phyloP scores from a whole-genome alignment of 164 flowering plant species.

The Chimonanthus praecox region DNA sequence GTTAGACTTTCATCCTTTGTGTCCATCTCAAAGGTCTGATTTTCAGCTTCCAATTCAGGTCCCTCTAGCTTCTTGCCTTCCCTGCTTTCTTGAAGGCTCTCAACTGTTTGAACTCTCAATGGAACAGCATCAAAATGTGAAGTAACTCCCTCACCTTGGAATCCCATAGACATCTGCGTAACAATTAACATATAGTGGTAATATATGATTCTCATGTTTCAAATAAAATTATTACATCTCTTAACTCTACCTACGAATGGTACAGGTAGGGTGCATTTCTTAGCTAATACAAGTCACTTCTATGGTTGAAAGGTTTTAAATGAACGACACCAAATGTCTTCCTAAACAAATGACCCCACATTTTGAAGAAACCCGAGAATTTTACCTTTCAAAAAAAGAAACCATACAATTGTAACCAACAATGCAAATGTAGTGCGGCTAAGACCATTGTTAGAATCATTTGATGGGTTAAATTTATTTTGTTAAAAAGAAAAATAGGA shows the following conservation, averaged over 20 bases:
- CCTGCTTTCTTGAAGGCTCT: constrained; percentile 7
- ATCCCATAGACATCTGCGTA: neutral
- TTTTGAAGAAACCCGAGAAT: too few relatives aligned
- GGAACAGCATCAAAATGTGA: neutral
- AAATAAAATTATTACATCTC: too few relatives aligned
- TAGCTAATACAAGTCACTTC: neutral
- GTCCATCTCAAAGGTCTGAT: neutral
- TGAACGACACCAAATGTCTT: neutral
- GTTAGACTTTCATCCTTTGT: neutral
- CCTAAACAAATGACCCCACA: neutral
- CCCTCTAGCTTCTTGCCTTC: neutral
- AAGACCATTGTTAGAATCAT: too few relatives aligned
- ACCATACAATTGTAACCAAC: neutral
- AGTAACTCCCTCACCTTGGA: neutral
- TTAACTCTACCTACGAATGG: too few relatives aligned
- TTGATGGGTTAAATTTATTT: too few relatives aligned
- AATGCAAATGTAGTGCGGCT: too few relatives aligned
- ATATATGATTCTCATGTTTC: too few relatives aligned
- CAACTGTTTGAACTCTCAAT: neutral
- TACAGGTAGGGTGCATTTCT: neutral
- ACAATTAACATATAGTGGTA: too few relatives aligned
- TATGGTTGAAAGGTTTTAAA: neutral
- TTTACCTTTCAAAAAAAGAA: neutral
- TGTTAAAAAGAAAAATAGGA: too few relatives aligned
- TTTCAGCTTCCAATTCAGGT: neutral